Evolutionary conservation across 257 asterid genomes (phyloP), one percentile per base, ranked within the genome.

Genomic region (Prunella vulgaris): DNA sequence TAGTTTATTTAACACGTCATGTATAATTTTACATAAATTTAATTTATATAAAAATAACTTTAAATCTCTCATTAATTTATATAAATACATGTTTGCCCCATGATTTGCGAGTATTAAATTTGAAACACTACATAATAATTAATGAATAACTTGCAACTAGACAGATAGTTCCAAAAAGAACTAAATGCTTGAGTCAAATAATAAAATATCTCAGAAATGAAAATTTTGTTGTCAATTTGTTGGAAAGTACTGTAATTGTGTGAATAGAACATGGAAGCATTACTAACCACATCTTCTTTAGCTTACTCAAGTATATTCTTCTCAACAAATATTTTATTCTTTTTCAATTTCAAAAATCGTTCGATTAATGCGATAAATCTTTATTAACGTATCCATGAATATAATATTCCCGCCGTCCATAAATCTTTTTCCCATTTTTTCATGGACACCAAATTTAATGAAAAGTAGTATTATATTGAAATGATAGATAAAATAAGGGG

Each of bases 291-390:
- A 27, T 20, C 27, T 53, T 10, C 25, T 12, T n/a, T 27, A 32
- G 49, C 68, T 30, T 7, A 30, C 27, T 58, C 18, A 35, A 70
- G 80, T 56, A 76, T 76, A 76, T 76, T 76, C 80, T 37, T 10
- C 18, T 38, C 49, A 70, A 25, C 69, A 27, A 44, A 25, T 44
- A 44, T 32, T 64, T 69, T 57, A 48, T 66, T 64, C 32, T 57
- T 5, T 57, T 38, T 66, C 2, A 5, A 22, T 35, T 24, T 3
- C n/a, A n/a, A 18, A 18, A 74, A 13, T 27, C 5, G 22, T 17
- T 1, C 24, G 10, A 17, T 20, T 14, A 5, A 35, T 37, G 17
- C 33, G 13, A 42, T 0, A 20, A 14, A 20, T 15, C 22, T 7
- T 33, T 4, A n/a, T n/a, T n/a, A n/a, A n/a, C n/a, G n/a, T n/a